These are phyloP conservation scores for Testicularia cyperi DNA, from an alignment of 1,284 basidiomycete species.

Conservation along the genomic window DNA sequence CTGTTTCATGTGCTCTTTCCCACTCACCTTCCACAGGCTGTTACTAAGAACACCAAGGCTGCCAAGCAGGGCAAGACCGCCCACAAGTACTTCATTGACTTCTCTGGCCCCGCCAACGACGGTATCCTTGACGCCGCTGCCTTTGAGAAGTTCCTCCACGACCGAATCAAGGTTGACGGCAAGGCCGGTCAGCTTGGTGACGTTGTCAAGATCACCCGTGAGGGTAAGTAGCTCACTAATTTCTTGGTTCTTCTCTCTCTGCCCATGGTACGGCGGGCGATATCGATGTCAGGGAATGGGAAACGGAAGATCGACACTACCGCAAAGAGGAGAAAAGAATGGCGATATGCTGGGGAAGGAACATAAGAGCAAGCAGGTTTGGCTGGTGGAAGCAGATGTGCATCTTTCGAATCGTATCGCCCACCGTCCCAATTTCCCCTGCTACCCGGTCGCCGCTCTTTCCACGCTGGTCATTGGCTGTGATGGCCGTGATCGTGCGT, in stretches of 20 bases:
- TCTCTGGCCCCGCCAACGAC: slow-evolving; percentile 85
- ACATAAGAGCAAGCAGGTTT: too few species aligned
- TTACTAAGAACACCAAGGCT: slow-evolving; percentile 53
- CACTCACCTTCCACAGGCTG: slow-evolving; percentile 22
- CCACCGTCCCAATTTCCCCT: too few species aligned
- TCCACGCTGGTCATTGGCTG: too few species aligned
- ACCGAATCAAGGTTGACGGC: slow-evolving; percentile 82
- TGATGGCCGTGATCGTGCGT: too few species aligned
- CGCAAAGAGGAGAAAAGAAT: background rate
- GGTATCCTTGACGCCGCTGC: slow-evolving; percentile 86
- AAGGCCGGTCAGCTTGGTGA: slow-evolving; percentile 67
- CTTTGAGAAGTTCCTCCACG: slow-evolving; percentile 90
- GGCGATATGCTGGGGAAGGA: too few species aligned
- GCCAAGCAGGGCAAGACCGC: slow-evolving; percentile 67
- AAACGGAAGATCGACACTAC: too few species aligned
- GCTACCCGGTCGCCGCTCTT: too few species aligned
- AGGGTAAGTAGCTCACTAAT: slow-evolving; percentile 59
- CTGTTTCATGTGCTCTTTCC: background rate
- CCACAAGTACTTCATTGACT: slow-evolving; percentile 93
- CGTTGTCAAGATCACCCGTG: slow-evolving; percentile 60
- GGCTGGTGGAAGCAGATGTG: too few species aligned
- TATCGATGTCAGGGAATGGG: too few species aligned
- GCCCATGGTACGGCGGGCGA: too few species aligned
- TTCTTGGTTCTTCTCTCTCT: too few species aligned
- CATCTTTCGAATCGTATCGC: too few species aligned